These are phyloP conservation scores for Carex cristatella DNA, from an alignment of 176 grass and related monocot species.

Conservation along the genomic window DNA sequence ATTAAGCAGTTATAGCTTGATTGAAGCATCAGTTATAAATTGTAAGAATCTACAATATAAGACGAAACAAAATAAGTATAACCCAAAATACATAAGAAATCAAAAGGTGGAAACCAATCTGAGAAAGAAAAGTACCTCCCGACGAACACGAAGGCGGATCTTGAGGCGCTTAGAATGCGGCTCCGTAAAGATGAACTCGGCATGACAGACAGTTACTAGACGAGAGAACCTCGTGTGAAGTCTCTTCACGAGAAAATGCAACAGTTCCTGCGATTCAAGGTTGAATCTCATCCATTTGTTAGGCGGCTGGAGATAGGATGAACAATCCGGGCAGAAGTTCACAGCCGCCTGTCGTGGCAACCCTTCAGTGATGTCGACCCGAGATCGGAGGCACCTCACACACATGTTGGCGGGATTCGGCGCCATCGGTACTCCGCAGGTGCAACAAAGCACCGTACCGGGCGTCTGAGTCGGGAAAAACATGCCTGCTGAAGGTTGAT, in stretches of 20 bases:
- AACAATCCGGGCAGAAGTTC: slow-evolving; percentile 58
- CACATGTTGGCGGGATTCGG: slow-evolving; percentile 95
- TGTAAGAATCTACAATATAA: background rate
- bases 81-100: background rate
- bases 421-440: slow-evolving; percentile 75
- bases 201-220: slow-evolving; percentile 58
- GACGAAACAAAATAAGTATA: background rate
- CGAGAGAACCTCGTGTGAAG: slow-evolving; percentile 53
- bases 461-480: slow-evolving; percentile 77
- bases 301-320: slow-evolving; percentile 51
- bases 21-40: background rate
- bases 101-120: background rate
- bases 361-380: slow-evolving; percentile 69
- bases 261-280: slow-evolving; percentile 72
- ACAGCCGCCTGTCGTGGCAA: slow-evolving; percentile 49
- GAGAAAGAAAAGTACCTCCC: slow-evolving; percentile 44
- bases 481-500: slow-evolving; percentile 54
- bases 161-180: slow-evolving; percentile 95
- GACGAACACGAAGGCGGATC: slow-evolving; percentile 80
- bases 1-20: background rate
- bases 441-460: slow-evolving; percentile 88
- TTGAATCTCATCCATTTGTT: slow-evolving; percentile 53
- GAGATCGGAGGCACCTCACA: slow-evolving; percentile 61
- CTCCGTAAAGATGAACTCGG: slow-evolving; percentile 93
- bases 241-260: slow-evolving; percentile 74